A percentile compares a stretch with the other conserved stretches of the same genome.
These are phyloP conservation scores for Fabrea salina DNA, from an alignment of 169 alveolate genomes.

Conservation along the genomic window DNA sequence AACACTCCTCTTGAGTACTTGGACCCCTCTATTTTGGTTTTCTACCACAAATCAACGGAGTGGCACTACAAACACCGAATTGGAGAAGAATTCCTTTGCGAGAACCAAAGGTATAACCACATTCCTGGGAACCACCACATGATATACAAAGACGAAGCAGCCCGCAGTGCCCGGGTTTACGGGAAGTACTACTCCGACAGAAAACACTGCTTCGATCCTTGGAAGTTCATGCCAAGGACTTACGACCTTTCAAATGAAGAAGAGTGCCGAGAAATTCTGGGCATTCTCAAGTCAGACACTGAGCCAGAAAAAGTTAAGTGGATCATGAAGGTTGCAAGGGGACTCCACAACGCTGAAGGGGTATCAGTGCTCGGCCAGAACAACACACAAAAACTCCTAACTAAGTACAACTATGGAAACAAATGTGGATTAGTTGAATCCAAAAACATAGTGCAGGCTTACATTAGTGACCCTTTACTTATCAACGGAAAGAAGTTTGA, in stretches of 20 bases:
- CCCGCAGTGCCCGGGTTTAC: constrained; percentile 10
- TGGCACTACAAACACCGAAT: constrained; percentile 28
- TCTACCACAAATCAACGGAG: constrained; percentile 2
- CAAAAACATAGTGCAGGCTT: constrained; percentile 38
- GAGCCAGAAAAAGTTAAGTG: background rate
- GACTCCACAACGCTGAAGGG: constrained; percentile 37
- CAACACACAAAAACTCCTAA: background rate
- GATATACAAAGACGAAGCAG: constrained; percentile 28
- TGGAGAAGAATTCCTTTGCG: constrained; percentile 26
- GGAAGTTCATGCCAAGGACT: constrained; percentile 35
- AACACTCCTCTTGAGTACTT: background rate
- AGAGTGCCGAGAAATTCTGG: constrained; percentile 34
- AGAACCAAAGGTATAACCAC: constrained; percentile 27
- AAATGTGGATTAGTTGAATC: constrained; percentile 29
- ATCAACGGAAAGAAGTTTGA: constrained; percentile 54
- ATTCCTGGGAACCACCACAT: constrained; percentile 37
- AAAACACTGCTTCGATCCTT: constrained; percentile 28
- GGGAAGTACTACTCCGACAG: constrained; percentile 26
- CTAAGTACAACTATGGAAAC: constrained; percentile 30
- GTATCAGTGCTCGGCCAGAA: background rate
- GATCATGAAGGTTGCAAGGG: constrained; percentile 11
- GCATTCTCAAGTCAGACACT: background rate
- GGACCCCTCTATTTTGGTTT: background rate
- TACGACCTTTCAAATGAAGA: background rate
- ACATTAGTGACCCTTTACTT: constrained; percentile 47